Evolutionary conservation across 2,329 filamentous ascomycete genomes (phyloP), one percentile per base, ranked within the genome.

Genomic region (Drechslerella stenobrocha): DNA sequence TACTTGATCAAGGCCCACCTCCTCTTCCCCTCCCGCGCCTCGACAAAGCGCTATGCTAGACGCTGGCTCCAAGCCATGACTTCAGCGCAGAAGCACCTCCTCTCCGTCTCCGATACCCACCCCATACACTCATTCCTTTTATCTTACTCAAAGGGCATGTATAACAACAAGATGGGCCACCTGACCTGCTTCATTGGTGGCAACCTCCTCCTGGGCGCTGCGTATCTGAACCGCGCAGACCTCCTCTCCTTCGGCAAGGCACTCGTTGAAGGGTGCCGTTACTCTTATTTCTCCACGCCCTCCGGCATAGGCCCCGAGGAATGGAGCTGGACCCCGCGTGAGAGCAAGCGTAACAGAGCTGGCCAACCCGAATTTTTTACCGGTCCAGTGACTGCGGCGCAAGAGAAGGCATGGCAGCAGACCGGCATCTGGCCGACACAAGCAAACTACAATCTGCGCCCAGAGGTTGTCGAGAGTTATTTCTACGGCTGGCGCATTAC

Each of bases 1-100:
- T 95, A 95, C 73, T 82, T 95, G 28, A 87, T 95, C 76, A 95
- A 95, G 80, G 92, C 93, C 87, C 93, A 86, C 73, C 77, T 93
- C 11, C 63, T 95, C 92, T 75, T 86, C 90, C 74, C 81, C 83
- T 0, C 73, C 75, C 77, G 78, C 51, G 75, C 73, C 7, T 80
- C 83, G 4, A 95, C 88, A 71, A 77, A 73, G 1, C 71, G 76
- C 2, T 89, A 92, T 77, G 84, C 81, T 72, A 87, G 91, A 71
- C 83, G 84, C 47, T 96, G 90, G 90, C 77, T 89, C 48, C 74
- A 80, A 0, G 89, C 90, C 1, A 87, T 86, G 53, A 85, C 95
- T 72, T 90, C 87, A 6, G 85, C 85, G 6, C 91, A 92, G 55
- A 75, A 81, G 63, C 80, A 90, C 72, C 81, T 95, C 9, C 80